phyloP scores from a whole-genome alignment of 331 rosid species.

The Rhamnella rubrinervis region DNA sequence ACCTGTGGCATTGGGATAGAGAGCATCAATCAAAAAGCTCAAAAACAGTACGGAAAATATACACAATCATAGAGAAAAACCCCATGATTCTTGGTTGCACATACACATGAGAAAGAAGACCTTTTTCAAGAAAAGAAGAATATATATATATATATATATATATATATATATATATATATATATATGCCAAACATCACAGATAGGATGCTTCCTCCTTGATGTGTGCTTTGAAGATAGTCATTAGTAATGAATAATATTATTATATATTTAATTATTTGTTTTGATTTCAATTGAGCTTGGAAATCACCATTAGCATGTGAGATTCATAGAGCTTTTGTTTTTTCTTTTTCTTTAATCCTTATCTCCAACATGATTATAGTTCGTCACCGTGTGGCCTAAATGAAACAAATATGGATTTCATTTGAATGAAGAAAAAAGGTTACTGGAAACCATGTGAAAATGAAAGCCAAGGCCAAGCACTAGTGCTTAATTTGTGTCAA shows the following conservation, averaged over 20 bases:
- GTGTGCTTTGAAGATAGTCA: slow-evolving; percentile 23
- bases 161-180: slow-evolving; percentile 5
- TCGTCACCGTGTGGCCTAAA: slow-evolving; percentile 26
- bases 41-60: slow-evolving; percentile 22
- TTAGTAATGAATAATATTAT: background rate
- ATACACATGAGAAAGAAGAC: slow-evolving; percentile 38
- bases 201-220: slow-evolving; percentile 32
- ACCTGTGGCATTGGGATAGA: slow-evolving; percentile 41
- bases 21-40: slow-evolving; percentile 43
- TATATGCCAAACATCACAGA: slow-evolving; percentile 16
- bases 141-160: background rate
- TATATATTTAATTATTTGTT: slow-evolving; percentile 1
- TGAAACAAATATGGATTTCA: slow-evolving; percentile 15
- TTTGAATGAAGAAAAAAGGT: slow-evolving; percentile 25
- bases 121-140: slow-evolving; percentile 26
- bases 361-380: slow-evolving; percentile 45
- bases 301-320: slow-evolving; percentile 34
- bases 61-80: slow-evolving; percentile 37
- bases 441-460: slow-evolving; percentile 40
- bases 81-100: slow-evolving; percentile 56
- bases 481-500: too few species aligned
- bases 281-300: slow-evolving; percentile 11
- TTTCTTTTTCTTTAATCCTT: slow-evolving; percentile 24
- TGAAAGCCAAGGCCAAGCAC: slow-evolving; percentile 13
- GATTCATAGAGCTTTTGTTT: slow-evolving; percentile 26